A percentile compares a stretch with the other conserved stretches of the same genome.
Conservation (phyloP, 805 yeast genomes). For the Spathaspora arborariae region DNA sequence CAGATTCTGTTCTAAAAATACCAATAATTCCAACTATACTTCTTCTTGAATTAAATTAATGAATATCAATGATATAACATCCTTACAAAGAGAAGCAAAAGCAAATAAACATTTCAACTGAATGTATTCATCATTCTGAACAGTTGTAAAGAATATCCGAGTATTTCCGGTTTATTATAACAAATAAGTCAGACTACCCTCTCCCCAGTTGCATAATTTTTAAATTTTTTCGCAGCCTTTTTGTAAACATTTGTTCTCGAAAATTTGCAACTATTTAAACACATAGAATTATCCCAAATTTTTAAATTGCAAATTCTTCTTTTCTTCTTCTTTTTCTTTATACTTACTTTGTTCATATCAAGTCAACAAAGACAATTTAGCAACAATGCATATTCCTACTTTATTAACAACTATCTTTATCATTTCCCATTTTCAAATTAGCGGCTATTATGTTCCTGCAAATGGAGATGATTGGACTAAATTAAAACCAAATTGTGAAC, state of each 20-base stretch:
- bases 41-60: too few relatives aligned
- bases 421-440: slow-evolving; percentile 1
- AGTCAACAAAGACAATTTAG: not conserved
- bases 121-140: not conserved
- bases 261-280: slow-evolving; percentile 4
- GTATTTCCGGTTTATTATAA: not conserved
- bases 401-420: not conserved
- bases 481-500: slow-evolving; percentile 20
- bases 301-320: not conserved
- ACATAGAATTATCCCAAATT: not conserved
- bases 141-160: not conserved
- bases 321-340: not conserved
- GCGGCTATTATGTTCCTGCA: slow-evolving; percentile 20
- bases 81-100: too few relatives aligned
- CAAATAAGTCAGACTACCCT: not conserved
- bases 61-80: too few relatives aligned
- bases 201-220: not conserved
- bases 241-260: not conserved
- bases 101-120: not conserved
- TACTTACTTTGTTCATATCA: not conserved
- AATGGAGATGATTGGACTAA: slow-evolving; percentile 34
- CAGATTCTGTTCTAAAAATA: too few relatives aligned
- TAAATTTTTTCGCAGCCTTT: slow-evolving; percentile 1
- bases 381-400: not conserved
- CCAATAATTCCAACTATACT: too few relatives aligned